Percentiles rank a stretch among this genome's conserved stretches.
phyloP scores from a whole-genome alignment of 352 stramenopile species.

The Globisporangium lucens region DNA sequence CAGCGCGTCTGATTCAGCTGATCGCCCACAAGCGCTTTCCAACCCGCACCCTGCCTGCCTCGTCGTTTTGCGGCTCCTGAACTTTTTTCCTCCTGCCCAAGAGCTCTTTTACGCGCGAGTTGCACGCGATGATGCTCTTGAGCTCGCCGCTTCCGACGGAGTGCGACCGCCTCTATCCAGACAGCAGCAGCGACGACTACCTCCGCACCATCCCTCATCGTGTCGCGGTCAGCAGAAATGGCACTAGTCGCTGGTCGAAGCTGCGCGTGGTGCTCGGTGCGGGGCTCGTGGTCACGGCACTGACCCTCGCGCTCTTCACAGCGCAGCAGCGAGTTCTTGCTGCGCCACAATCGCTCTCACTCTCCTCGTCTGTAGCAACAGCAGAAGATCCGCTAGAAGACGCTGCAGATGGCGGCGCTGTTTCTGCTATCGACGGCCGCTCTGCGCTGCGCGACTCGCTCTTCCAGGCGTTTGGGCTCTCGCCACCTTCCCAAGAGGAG shows the following conservation, averaged over 20 bases:
- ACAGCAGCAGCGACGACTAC: neutral
- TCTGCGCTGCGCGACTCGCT: constrained; percentile 8
- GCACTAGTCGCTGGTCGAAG: neutral
- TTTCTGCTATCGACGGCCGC: neutral
- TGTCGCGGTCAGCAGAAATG: neutral
- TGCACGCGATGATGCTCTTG: constrained; percentile 6
- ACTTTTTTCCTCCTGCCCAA: neutral
- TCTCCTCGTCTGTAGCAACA: neutral
- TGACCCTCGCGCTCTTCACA: neutral
- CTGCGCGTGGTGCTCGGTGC: neutral
- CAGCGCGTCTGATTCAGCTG: too few species aligned
- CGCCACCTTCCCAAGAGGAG: neutral
- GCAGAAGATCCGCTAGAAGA: neutral
- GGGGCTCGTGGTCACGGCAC: neutral
- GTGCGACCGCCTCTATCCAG: constrained; percentile 1
- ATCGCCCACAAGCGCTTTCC: constrained; percentile 2
- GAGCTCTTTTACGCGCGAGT: neutral
- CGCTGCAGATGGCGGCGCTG: too few species aligned
- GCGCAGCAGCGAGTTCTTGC: neutral
- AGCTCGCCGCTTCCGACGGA: neutral
- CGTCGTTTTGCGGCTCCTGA: neutral
- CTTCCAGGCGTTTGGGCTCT: constrained; percentile 12
- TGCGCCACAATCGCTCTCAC: constrained; percentile 2
- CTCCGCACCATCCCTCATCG: too few species aligned
- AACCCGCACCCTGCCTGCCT: neutral